A percentile compares a stretch with the other conserved stretches of the same genome.
phyloP scores from a whole-genome alignment of 768 basidiomycete species.

The Leucosporidium scottii region DNA sequence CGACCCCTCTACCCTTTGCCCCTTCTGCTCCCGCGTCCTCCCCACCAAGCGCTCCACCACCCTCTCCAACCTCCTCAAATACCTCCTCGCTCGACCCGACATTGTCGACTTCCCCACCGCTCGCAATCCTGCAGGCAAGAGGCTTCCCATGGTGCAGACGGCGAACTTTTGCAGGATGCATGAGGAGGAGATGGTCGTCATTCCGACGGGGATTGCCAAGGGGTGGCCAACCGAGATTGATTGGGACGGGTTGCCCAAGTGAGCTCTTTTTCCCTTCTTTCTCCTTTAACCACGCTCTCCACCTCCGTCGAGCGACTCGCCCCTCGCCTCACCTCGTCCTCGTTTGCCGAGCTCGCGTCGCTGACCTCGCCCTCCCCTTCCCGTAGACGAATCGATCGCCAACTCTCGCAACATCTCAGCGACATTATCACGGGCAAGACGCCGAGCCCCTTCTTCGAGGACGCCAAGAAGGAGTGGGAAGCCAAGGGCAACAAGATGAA shows the following conservation, averaged over 20 bases:
- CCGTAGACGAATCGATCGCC: constrained; percentile 18
- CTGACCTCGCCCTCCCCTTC: too few relatives aligned
- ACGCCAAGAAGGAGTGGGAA: constrained; percentile 40
- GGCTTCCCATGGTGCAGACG: constrained; percentile 18
- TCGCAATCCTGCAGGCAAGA: constrained; percentile 18
- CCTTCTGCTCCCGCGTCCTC: constrained; percentile 32
- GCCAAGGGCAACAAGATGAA: constrained; percentile 59
- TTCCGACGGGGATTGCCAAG: constrained; percentile 20
- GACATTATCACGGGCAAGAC: constrained; percentile 5
- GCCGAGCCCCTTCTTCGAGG: constrained; percentile 33
- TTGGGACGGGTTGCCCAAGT: constrained; percentile 21
- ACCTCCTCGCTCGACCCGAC: constrained; percentile 20
- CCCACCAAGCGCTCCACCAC: constrained; percentile 16
- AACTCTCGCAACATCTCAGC: constrained; percentile 1
- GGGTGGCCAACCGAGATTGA: constrained; percentile 25
- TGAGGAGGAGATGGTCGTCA: constrained; percentile 19
- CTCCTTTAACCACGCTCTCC: too few relatives aligned
- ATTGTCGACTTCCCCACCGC: neutral
- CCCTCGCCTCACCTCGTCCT: too few relatives aligned
- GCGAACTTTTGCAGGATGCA: constrained; percentile 31
- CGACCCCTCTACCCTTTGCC: constrained; percentile 30
- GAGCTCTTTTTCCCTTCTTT: neutral
- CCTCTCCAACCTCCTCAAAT: constrained; percentile 14
- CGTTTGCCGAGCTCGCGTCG: too few relatives aligned
- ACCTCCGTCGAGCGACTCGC: too few relatives aligned